These are phyloP conservation scores for Apiospora pterosperma DNA, from an alignment of 2,329 filamentous ascomycete genomes.

Conservation along the genomic window DNA sequence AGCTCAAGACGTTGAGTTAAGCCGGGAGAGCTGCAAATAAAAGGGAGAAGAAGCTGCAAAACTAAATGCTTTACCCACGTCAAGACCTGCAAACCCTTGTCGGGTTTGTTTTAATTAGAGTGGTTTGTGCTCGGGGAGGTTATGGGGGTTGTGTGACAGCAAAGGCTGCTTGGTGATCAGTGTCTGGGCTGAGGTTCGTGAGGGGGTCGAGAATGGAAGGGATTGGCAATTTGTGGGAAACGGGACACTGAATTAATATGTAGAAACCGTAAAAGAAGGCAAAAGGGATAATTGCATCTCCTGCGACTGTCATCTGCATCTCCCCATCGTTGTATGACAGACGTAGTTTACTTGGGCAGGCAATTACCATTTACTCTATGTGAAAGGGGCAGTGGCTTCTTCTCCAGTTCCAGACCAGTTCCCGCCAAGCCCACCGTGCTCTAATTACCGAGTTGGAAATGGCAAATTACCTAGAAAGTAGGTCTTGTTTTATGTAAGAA, in stretches of 20 bases:
- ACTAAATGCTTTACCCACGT: neutral
- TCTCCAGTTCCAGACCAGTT: too few species aligned
- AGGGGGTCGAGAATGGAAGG: neutral
- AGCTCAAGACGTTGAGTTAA: neutral
- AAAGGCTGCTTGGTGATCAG: neutral
- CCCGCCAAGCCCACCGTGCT: too few species aligned
- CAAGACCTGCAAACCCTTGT: neutral
- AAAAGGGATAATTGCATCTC: neutral
- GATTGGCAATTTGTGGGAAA: neutral
- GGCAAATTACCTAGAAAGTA: too few species aligned
- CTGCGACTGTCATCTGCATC: neutral
- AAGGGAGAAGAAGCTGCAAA: neutral
- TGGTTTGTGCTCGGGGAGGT: neutral
- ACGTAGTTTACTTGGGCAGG: too few species aligned
- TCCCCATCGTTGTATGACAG: neutral
- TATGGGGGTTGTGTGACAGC: neutral
- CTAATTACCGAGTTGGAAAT: too few species aligned
- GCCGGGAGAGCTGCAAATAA: neutral
- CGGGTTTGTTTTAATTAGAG: neutral
- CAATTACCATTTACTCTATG: too few species aligned
- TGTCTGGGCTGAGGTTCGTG: neutral
- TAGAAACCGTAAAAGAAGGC: neutral
- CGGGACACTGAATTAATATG: neutral
- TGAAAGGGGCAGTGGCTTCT: too few species aligned
- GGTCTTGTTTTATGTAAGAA: too few species aligned